A percentile compares a stretch with the other conserved stretches of the same genome.
Conservation (phyloP, 805 yeast genomes). For the Zygosaccharomyces siamensis region DNA sequence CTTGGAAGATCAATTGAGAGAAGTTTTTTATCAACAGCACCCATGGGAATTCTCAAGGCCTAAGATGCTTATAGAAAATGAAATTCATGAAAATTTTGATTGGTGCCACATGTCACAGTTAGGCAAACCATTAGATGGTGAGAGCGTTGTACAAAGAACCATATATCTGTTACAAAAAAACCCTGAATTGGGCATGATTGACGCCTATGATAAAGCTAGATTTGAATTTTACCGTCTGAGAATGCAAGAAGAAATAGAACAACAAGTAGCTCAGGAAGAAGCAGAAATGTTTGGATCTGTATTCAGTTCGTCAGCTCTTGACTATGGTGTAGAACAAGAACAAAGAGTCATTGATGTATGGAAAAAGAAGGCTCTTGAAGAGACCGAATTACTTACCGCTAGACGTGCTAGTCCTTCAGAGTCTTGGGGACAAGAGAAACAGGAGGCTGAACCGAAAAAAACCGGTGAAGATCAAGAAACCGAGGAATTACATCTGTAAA, state of each 20-base stretch:
- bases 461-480: conserved; percentile 7
- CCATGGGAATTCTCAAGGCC: conserved; percentile 98
- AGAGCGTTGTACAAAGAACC: conserved; percentile 75
- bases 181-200: conserved; percentile 36
- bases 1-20: conserved; percentile 72
- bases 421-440: conserved; percentile 23
- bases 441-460: conserved; percentile 5
- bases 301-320: conserved; percentile 56
- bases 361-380: conserved; percentile 63
- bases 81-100: conserved; percentile 58
- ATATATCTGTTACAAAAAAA: conserved; percentile 46
- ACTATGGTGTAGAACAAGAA: conserved; percentile 67
- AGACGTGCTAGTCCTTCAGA: conserved; percentile 35
- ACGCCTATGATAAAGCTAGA: conserved; percentile 82
- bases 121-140: conserved; percentile 79
- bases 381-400: conserved; percentile 54
- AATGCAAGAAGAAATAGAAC: conserved; percentile 75
- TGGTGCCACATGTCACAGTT: conserved; percentile 79
- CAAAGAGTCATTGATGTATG: conserved; percentile 66
- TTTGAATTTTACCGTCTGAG: conserved; percentile 83
- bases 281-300: conserved; percentile 80
- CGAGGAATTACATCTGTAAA: conserved; percentile 14
- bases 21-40: conserved; percentile 81
- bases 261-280: conserved; percentile 73
- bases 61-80: conserved; percentile 71